Evolutionary conservation across 345 rosid species (phyloP).

Genomic region (Eutrema heterophyllum): DNA sequence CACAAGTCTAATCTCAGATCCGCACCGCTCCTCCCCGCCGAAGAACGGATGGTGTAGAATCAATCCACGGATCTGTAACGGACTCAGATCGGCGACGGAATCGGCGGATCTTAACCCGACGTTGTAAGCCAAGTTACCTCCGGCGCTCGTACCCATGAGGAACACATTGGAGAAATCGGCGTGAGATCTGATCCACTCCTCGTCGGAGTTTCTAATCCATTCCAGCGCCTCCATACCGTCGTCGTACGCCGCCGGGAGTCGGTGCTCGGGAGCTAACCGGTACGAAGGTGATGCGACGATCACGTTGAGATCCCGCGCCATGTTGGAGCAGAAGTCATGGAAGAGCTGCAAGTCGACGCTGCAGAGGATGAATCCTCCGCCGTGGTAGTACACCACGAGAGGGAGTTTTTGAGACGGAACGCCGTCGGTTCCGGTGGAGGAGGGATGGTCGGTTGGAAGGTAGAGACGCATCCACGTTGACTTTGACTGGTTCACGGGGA

Average conservation of each 20-base stretch:
- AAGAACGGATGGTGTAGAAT: constrained; percentile 58
- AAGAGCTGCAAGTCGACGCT: constrained; percentile 10
- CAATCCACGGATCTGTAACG: constrained; percentile 60
- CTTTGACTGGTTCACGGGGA: constrained; percentile 12
- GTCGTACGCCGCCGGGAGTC: constrained; percentile 63
- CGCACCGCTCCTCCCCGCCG: constrained; percentile 44
- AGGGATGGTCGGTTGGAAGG: neutral
- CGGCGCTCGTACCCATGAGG: constrained; percentile 56
- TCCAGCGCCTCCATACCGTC: constrained; percentile 48
- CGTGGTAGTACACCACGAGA: constrained; percentile 53
- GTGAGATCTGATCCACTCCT: constrained; percentile 35
- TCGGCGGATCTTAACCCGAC: constrained; percentile 37
- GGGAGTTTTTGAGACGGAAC: constrained; percentile 38
- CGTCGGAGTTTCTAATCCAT: constrained; percentile 34
- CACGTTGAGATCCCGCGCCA: constrained; percentile 32
- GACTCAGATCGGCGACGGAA: constrained; percentile 14
- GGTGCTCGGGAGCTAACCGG: constrained; percentile 65
- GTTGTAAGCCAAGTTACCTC: constrained; percentile 53
- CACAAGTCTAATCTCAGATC: constrained; percentile 39
- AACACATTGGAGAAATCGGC: constrained; percentile 38
- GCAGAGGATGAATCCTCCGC: constrained; percentile 52
- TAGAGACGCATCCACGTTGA: constrained; percentile 29
- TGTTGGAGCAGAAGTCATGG: constrained; percentile 37
- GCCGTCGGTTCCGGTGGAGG: neutral
- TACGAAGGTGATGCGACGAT: constrained; percentile 47